phyloP scores from a whole-genome alignment of 495 filamentous ascomycete species.

The Thermothielavioides terrestris region DNA sequence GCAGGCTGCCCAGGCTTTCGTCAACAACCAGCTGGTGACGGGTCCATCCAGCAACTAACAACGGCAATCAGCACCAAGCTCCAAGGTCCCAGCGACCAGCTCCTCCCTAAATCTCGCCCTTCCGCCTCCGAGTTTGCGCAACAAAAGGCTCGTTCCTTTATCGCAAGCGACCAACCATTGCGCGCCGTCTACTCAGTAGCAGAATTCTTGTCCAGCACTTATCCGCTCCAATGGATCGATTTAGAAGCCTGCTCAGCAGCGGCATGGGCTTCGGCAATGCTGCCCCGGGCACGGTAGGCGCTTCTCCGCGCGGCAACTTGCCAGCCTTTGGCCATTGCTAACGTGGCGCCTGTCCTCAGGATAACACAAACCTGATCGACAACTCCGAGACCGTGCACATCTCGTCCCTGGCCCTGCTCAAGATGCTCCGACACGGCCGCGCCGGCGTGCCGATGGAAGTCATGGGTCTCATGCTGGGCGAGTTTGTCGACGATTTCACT shows the following conservation, averaged over 20 bases:
- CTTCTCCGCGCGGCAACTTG: not conserved
- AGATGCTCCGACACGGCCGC: conserved; percentile 96
- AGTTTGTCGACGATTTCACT: conserved; percentile 98
- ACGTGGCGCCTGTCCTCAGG: conserved; percentile 40
- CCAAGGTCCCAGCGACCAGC: conserved; percentile 4
- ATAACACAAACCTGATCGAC: conserved; percentile 82
- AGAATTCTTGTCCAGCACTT: too few species aligned
- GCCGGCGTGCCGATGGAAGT: conserved; percentile 99
- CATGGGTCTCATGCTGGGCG: conserved; percentile 97
- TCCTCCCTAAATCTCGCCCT: too few species aligned
- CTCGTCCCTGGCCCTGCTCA: conserved; percentile 90
- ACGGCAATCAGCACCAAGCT: conserved; percentile 3
- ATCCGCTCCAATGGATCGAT: conserved; percentile 96
- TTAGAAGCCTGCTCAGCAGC: conserved; percentile 75
- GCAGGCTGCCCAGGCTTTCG: conserved; percentile 35
- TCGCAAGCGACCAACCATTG: too few species aligned
- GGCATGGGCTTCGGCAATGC: conserved; percentile 62
- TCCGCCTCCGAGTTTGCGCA: too few species aligned
- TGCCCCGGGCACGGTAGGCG: conserved; percentile 67
- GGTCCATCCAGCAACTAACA: conserved; percentile 6
- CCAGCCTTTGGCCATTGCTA: not conserved
- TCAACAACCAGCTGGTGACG: conserved; percentile 19
- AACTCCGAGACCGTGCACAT: conserved; percentile 99
- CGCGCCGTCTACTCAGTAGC: too few species aligned
- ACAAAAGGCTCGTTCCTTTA: too few species aligned